Conservation (phyloP, 148 eudicot genomes). For the Rhododendron simsii region DNA sequence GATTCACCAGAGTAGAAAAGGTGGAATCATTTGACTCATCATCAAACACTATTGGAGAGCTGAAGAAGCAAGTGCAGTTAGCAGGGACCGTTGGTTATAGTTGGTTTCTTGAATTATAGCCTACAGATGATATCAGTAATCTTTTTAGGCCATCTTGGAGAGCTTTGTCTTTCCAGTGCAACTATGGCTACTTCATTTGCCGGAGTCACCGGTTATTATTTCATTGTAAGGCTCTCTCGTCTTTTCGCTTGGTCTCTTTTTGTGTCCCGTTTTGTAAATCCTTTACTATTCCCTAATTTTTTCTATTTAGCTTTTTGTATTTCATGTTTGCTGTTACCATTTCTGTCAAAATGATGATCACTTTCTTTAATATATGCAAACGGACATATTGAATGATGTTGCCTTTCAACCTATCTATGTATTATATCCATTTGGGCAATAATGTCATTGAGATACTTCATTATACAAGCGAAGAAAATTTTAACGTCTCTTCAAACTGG, state of each 20-base stretch:
- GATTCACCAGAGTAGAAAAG: background rate
- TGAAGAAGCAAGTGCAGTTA: slow-evolving; percentile 23
- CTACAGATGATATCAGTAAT: slow-evolving; percentile 27
- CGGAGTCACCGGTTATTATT: slow-evolving; percentile 20
- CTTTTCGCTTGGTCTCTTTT: background rate
- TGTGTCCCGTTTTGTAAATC: background rate
- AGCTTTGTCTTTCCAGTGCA: slow-evolving; percentile 25
- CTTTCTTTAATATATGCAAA: too few species aligned
- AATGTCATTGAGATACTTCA: background rate
- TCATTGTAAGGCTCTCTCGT: slow-evolving; percentile 13
- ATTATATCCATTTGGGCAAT: background rate
- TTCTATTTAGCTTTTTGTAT: too few species aligned
- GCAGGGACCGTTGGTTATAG: slow-evolving; percentile 27
- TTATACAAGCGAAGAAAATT: background rate
- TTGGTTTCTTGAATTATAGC: slow-evolving; percentile 18
- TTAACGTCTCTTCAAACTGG: background rate
- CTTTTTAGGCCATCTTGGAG: slow-evolving; percentile 31
- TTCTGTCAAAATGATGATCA: too few species aligned
- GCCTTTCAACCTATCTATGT: background rate
- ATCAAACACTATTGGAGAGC: background rate
- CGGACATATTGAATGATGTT: background rate
- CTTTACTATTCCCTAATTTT: too few species aligned
- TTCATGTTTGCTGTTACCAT: background rate
- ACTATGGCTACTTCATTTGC: slow-evolving; percentile 32
- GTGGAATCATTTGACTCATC: background rate